Conservation (phyloP, 192 early-diverging fungal species). For the Neocallimastix lanati region DNA sequence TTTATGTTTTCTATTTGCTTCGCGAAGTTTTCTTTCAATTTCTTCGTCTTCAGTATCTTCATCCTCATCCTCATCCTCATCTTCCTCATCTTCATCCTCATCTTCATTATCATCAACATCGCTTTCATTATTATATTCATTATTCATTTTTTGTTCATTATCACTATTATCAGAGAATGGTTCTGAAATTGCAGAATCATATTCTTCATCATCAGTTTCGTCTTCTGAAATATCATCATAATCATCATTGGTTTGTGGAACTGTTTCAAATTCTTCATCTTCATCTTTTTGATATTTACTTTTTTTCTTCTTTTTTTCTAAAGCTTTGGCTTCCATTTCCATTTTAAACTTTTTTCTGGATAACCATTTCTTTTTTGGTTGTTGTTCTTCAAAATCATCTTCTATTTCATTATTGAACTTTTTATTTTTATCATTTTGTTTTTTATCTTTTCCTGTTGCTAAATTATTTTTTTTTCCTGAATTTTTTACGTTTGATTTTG, state of each 20-base stretch:
- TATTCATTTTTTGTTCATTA: conserved; percentile 9
- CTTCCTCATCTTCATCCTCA: not conserved
- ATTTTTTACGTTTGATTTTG: conserved; percentile 6
- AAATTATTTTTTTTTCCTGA: conserved; percentile 6
- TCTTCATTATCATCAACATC: not conserved
- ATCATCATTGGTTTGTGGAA: conserved; percentile 4
- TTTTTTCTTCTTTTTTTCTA: conserved; percentile 1
- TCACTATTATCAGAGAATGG: conserved; percentile 3
- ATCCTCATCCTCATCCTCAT: not conserved
- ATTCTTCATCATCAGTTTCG: conserved; percentile 5
- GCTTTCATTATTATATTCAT: not conserved
- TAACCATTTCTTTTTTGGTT: not conserved
- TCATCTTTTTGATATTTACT: conserved; percentile 3
- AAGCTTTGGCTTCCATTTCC: not conserved
- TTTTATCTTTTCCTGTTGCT: not conserved
- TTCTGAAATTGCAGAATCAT: not conserved
- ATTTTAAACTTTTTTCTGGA: not conserved
- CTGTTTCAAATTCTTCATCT: conserved; percentile 18
- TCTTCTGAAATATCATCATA: conserved; percentile 5
- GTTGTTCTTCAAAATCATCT: not conserved
- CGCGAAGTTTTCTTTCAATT: conserved; percentile 25
- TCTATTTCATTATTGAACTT: not conserved
- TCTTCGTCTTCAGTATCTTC: not conserved
- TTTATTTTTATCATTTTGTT: not conserved
- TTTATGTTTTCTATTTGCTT: conserved; percentile 75